A percentile compares a stretch with the other conserved stretches of the same genome.
Conservation (phyloP, 2,329 filamentous ascomycete genomes). For the Alternaria viburni region DNA sequence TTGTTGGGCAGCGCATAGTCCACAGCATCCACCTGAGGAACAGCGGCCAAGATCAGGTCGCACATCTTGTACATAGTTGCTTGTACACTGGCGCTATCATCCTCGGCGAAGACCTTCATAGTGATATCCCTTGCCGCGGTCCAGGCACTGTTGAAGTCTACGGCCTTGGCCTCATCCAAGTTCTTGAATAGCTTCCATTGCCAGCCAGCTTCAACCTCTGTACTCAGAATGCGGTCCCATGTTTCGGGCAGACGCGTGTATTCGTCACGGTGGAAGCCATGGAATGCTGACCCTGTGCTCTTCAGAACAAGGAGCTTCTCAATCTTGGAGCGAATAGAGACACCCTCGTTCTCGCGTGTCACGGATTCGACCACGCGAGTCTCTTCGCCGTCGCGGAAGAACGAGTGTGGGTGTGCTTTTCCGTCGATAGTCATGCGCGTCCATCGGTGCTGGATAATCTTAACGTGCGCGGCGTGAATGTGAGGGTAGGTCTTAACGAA, state of each 20-base stretch:
- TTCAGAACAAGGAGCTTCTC: conserved; percentile 87
- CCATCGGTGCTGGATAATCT: conserved; percentile 87
- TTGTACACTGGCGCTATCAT: conserved; percentile 92
- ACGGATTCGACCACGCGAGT: conserved; percentile 82
- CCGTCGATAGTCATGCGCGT: conserved; percentile 86
- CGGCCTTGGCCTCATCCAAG: conserved; percentile 70
- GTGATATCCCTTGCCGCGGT: conserved; percentile 80
- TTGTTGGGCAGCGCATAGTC: conserved; percentile 93
- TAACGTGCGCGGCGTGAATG: conserved; percentile 83
- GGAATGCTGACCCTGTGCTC: conserved; percentile 94
- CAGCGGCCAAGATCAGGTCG: conserved; percentile 79
- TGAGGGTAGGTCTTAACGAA: conserved; percentile 88
- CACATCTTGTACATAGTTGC: conserved; percentile 99
- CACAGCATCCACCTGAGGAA: conserved; percentile 73
- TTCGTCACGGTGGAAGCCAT: conserved; percentile 91
- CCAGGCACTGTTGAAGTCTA: conserved; percentile 80
- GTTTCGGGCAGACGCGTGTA: conserved; percentile 90
- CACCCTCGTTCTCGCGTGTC: conserved; percentile 68
- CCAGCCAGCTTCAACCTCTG: conserved; percentile 88
- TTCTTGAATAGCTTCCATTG: conserved; percentile 76
- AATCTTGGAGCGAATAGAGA: conserved; percentile 79
- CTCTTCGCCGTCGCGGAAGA: conserved; percentile 88
- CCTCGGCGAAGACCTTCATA: conserved; percentile 87
- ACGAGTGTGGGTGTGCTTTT: conserved; percentile 92
- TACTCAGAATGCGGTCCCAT: conserved; percentile 94